These are phyloP conservation scores for Priceomyces fermenticarens DNA, from an alignment of 805 yeast species.

Conservation along the genomic window DNA sequence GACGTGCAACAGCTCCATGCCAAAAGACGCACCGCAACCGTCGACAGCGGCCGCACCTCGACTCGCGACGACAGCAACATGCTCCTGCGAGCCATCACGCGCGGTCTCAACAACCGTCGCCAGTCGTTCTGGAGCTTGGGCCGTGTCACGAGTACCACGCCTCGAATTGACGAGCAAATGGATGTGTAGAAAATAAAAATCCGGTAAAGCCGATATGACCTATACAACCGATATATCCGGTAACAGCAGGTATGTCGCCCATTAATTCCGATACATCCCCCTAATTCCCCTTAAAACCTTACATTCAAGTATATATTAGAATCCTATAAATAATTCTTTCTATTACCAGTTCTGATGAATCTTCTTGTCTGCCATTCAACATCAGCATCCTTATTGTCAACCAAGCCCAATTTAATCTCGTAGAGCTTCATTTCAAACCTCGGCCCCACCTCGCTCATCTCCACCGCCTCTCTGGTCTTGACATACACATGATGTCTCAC, in stretches of 20 bases:
- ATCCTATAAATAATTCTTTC: constrained; percentile 77
- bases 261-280: no score
- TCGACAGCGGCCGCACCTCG: constrained; percentile 25
- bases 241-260: no score
- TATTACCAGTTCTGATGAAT: constrained; percentile 90
- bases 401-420: constrained; percentile 83
- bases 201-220: no score
- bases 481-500: constrained; percentile 96
- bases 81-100: constrained; percentile 8
- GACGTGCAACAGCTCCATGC: constrained; percentile 54
- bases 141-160: no score
- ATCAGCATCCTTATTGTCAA: constrained; percentile 95
- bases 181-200: no score
- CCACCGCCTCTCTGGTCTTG: constrained; percentile 82
- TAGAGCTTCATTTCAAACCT: constrained; percentile 94
- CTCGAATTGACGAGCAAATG: no score
- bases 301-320: no score
- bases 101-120: constrained; percentile 4
- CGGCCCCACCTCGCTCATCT: constrained; percentile 97
- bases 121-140: constrained; percentile 2
- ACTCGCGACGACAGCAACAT: constrained; percentile 10
- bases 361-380: constrained; percentile 96
- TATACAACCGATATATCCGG: no score
- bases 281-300: no score
- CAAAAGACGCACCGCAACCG: constrained; percentile 25